phyloP scores from a whole-genome alignment of 1,139 yeast species.

The Debaryomyces subglobosus region DNA sequence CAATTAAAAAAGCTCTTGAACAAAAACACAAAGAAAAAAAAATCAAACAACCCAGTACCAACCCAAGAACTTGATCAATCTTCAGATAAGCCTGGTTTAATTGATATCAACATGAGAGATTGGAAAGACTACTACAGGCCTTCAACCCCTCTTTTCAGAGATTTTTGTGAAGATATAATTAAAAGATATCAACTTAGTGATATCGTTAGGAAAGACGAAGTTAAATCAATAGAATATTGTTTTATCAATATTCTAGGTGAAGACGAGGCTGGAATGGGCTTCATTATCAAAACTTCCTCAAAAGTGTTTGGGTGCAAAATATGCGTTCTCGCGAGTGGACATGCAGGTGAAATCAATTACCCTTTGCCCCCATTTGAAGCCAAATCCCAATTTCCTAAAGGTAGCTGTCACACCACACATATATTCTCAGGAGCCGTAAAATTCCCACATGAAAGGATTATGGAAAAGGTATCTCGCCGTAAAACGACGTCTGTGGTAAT shows the following conservation, averaged over 20 bases:
- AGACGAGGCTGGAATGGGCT: conserved; percentile 31
- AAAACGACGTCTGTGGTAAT: conserved; percentile 32
- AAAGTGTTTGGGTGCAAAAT: conserved; percentile 35
- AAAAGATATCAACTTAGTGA: conserved; percentile 34
- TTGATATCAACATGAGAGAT: conserved; percentile 49
- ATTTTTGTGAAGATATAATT: conserved; percentile 41
- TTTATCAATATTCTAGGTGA: conserved; percentile 27
- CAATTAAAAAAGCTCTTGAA: conserved; percentile 37
- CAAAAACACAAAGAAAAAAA: conserved; percentile 19
- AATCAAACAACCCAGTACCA: conserved; percentile 20
- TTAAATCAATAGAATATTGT: conserved; percentile 34
- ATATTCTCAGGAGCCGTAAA: conserved; percentile 31
- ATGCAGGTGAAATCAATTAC: conserved; percentile 40
- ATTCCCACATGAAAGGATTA: conserved; percentile 25
- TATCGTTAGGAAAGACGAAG: conserved; percentile 38
- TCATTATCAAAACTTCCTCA: conserved; percentile 29
- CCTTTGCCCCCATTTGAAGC: conserved; percentile 31
- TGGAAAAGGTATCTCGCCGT: conserved; percentile 18
- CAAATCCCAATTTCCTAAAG: conserved; percentile 26
- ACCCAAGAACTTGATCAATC: conserved; percentile 8
- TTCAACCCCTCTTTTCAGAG: conserved; percentile 41
- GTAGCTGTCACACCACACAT: conserved; percentile 49
- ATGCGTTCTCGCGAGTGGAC: conserved; percentile 47
- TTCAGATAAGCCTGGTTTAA: conserved; percentile 37
- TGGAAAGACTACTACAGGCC: conserved; percentile 53